phyloP scores from a whole-genome alignment of 2,329 filamentous ascomycete genomes.

The Claviceps maximensis region DNA sequence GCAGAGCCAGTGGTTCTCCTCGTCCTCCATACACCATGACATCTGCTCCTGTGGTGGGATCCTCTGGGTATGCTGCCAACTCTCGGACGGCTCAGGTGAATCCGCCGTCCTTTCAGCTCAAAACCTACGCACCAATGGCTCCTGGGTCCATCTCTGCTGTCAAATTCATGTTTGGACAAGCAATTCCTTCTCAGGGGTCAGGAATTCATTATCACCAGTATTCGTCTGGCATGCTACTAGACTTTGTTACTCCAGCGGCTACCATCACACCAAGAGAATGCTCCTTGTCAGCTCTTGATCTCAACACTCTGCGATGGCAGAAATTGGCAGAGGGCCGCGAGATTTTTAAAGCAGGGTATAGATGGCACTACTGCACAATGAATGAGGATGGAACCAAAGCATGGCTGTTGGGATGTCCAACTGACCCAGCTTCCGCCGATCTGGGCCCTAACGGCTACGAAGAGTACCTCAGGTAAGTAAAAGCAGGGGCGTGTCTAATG shows the following conservation, averaged over 20 bases:
- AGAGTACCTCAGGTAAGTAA: conserved; percentile 59
- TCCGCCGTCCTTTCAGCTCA: conserved; percentile 51
- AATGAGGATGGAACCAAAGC: conserved; percentile 92
- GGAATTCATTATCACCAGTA: conserved; percentile 94
- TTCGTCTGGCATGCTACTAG: conserved; percentile 80
- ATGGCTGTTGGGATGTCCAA: conserved; percentile 87
- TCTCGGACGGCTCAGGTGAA: conserved; percentile 55
- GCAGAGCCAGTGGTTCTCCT: conserved; percentile 34
- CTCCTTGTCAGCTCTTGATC: conserved; percentile 76
- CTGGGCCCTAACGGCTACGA: conserved; percentile 61
- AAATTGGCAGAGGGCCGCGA: conserved; percentile 89
- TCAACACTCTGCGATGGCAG: conserved; percentile 83
- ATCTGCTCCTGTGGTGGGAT: conserved; percentile 37
- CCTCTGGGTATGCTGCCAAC: conserved; percentile 54
- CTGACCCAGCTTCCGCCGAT: conserved; percentile 53
- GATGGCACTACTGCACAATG: conserved; percentile 97
- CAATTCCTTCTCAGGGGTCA: conserved; percentile 76
- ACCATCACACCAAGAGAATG: conserved; percentile 80
- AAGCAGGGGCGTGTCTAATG: not conserved
- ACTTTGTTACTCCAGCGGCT: conserved; percentile 85
- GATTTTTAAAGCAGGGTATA: conserved; percentile 80
- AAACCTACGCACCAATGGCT: conserved; percentile 67
- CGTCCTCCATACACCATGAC: conserved; percentile 38
- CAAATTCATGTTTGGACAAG: conserved; percentile 69
- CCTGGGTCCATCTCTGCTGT: conserved; percentile 82